Base-by-base conservation (phyloP, 306 rosid genomes). In the Quercus variabilis region DNA sequence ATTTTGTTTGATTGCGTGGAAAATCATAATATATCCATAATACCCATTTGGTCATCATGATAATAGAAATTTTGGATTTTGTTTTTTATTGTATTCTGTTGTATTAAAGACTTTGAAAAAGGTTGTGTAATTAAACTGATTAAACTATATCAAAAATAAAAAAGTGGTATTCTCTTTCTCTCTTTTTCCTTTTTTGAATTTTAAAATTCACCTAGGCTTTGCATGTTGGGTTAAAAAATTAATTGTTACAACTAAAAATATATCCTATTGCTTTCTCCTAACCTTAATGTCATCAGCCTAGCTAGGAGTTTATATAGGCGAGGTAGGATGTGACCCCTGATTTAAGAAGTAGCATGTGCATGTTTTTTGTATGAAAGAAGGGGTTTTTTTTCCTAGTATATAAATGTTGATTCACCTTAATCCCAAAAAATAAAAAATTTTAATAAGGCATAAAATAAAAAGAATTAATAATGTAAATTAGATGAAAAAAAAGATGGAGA, bases 1-100 rank as follows among this genome's bases (percentile, higher is more conserved):
- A 85, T 89, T 90, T 91, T 83, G 84, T 89, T 89, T 89, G 88
- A 82, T 87, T 87, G 81, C 89, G 17, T 84, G 80, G 74, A 84
- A 87, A 88, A 84, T 75, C 74, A 35, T 76, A 52, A 86, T 68
- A 86, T 68, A 81, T 67, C 33, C 87, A 84, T 87, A 83, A 79
- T 81, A 76, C 88, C 90, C 88, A 85, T 90, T 89, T 69, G 67
- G 87, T 89, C 93, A 81, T 90, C 79, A 90, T 88, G 75, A 79
- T 79, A 80, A 85, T 87, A 86, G 85, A 84, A 82, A 86, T 84
- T 91, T 91, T 87, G 82, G 82, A 83, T 79, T 76, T 55, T 71
- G 84, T 79, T 76, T 55, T 71, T 67, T 33, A 81, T 79, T 79
- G 74, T 52, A 33, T 71, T 74, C 56, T 68, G 59, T 26, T 41